Base-by-base conservation (phyloP, 1,284 basidiomycete genomes). In the Pascua guehoae region DNA sequence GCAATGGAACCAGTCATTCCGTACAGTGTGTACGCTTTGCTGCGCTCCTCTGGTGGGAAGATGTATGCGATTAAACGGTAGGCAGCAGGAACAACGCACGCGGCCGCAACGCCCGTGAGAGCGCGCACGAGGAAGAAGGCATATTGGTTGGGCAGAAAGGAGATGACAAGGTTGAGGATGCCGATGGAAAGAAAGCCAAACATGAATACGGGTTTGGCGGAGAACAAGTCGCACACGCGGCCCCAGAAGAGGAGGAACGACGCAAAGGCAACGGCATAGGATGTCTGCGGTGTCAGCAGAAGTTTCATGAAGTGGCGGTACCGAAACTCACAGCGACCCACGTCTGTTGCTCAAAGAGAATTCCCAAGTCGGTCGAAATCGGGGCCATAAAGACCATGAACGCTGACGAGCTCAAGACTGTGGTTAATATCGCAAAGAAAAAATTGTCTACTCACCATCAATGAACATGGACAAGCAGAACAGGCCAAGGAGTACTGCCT, bases 81-180 rank as follows among this genome's bases (percentile, higher is more conserved):
- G 4, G 66, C 47, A 11, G 72, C 61, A 4, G 72, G 72, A 16
- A 74, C 68, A 16, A 66, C 47, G 9, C 61, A 57, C 1, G 69
- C 62, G 24, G 67, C 72, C 2, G 67, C 64, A 11, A 75, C 58
- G 36, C 72, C 74, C 10, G 63, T 54, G 8, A 74, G 41, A 0
- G 68, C 71, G 10, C 73, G 63, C 7, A 76, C 51, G 44, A 75
- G 48, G 55, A 73, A 70, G 56, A 71, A 72, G 16, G 66, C 55
- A 51, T 70, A 70, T 53, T 65, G 63, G 51, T 74, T 63, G 9
- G 63, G 41, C 11, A 71, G 51, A 56, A 75, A 71, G 10, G 70
- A 71, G 41, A 72, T 64, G 53, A 73, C 56, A 9, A 74, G 57
- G 51, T 60, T 66, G 53, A 68, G 53, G 9, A 70, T 45, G 3